Percentiles rank a stretch among this genome's conserved stretches.
phyloP scores from a whole-genome alignment of 2,329 filamentous ascomycete genomes.

The Arthrobotrys conoides region DNA sequence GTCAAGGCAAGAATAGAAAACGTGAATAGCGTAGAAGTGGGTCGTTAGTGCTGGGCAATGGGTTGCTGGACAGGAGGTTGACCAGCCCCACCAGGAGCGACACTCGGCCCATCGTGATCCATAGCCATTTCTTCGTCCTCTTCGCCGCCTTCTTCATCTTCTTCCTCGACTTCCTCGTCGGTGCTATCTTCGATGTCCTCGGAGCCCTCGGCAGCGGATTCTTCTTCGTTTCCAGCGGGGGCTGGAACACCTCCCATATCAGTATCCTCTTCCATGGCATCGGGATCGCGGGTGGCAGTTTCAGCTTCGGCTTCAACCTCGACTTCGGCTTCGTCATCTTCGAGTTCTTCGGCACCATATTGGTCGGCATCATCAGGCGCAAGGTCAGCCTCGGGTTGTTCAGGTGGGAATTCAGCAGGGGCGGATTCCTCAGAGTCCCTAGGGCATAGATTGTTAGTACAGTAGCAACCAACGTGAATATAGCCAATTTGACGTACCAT shows the following conservation, averaged over 20 bases:
- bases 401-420: constrained; percentile 93
- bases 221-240: constrained; percentile 64
- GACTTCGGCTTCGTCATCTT: constrained; percentile 81
- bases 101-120: constrained; percentile 66
- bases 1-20: constrained; percentile 6
- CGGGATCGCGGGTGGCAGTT: constrained; percentile 65
- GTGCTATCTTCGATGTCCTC: constrained; percentile 74
- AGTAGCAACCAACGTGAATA: neutral
- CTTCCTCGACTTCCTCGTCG: constrained; percentile 79
- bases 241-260: constrained; percentile 79
- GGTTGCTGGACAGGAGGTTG: constrained; percentile 47
- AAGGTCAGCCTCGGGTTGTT: constrained; percentile 94
- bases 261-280: constrained; percentile 74
- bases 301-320: constrained; percentile 70
- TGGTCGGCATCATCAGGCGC: constrained; percentile 84
- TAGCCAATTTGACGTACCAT: constrained; percentile 77
- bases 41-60: constrained; percentile 25
- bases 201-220: constrained; percentile 66
- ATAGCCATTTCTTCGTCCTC: constrained; percentile 80
- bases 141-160: constrained; percentile 84
- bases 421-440: constrained; percentile 99
- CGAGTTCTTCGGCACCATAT: constrained; percentile 83
- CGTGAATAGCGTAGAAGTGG: neutral
- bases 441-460: constrained; percentile 14
- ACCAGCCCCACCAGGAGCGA: constrained; percentile 43